phyloP scores from a whole-genome alignment of 2,329 filamentous ascomycete genomes.

The Fusarium denticulatum region DNA sequence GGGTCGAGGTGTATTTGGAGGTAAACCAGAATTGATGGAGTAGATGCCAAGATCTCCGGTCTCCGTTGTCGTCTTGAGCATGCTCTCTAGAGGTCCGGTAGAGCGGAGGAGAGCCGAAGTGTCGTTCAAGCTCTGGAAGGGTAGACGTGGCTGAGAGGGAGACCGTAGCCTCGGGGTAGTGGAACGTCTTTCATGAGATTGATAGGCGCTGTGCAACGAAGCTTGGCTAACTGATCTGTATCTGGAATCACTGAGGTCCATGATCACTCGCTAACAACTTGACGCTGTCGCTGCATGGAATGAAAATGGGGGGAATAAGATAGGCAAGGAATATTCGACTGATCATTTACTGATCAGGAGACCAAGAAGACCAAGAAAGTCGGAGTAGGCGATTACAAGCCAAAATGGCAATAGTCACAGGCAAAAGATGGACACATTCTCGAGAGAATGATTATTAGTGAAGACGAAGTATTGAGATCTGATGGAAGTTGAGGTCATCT shows the following conservation, averaged over 20 bases:
- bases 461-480: not conserved
- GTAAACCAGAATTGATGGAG: conserved; percentile 55
- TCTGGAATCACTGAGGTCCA: conserved; percentile 44
- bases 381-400: conserved; percentile 29
- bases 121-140: conserved; percentile 57
- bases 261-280: conserved; percentile 28
- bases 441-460: conserved; percentile 6
- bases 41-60: conserved; percentile 72
- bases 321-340: conserved; percentile 33
- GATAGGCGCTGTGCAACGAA: conserved; percentile 50
- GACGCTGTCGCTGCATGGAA: conserved; percentile 6
- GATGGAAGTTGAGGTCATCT: not conserved
- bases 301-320: conserved; percentile 19
- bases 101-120: conserved; percentile 56
- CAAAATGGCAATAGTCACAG: conserved; percentile 34
- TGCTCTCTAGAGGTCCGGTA: conserved; percentile 68
- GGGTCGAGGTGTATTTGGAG: conserved; percentile 46
- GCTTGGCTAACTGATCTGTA: conserved; percentile 54
- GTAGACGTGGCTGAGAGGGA: conserved; percentile 47
- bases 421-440: conserved; percentile 28
- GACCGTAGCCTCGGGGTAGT: conserved; percentile 31
- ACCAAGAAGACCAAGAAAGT: conserved; percentile 39
- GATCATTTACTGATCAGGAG: conserved; percentile 28
- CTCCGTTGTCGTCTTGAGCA: conserved; percentile 73
- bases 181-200: conserved; percentile 37